These are phyloP conservation scores for Metrosideros polymorpha DNA, from an alignment of 441 rosid genomes.

Conservation along the genomic window DNA sequence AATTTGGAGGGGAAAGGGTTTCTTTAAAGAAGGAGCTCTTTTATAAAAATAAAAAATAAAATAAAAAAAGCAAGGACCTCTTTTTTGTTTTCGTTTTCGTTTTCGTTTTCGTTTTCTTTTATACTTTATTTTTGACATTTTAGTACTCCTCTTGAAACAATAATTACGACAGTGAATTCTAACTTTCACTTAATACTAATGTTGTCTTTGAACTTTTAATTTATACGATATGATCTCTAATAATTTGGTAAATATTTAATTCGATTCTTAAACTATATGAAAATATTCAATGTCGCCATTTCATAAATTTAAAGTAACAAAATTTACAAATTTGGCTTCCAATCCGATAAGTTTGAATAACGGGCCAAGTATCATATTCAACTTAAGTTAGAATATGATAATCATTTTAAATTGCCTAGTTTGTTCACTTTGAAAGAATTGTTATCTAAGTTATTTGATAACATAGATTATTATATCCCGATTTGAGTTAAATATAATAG, in stretches of 20 bases:
- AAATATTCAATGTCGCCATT: neutral
- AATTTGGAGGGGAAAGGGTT: neutral
- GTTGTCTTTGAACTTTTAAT: rapidly evolving
- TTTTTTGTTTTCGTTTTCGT: neutral
- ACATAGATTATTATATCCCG: too few species aligned
- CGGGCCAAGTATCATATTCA: too few species aligned
- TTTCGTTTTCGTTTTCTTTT: rapidly evolving
- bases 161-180: too few species aligned
- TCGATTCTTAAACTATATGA: neutral
- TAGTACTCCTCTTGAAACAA: rapidly evolving
- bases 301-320: too few species aligned
- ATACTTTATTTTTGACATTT: neutral
- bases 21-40: neutral
- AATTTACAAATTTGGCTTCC: neutral
- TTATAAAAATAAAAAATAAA: too few species aligned
- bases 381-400: too few species aligned
- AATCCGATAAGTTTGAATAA: neutral
- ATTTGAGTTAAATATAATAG: too few species aligned
- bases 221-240: rapidly evolving
- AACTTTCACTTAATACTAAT: rapidly evolving
- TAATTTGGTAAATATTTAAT: rapidly evolving
- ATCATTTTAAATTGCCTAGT: too few species aligned
- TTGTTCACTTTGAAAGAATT: too few species aligned
- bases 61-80: neutral
- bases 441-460: too few species aligned